Evolutionary conservation across 768 basidiomycete species (phyloP).

Genomic region (Leccinum obscurum): DNA sequence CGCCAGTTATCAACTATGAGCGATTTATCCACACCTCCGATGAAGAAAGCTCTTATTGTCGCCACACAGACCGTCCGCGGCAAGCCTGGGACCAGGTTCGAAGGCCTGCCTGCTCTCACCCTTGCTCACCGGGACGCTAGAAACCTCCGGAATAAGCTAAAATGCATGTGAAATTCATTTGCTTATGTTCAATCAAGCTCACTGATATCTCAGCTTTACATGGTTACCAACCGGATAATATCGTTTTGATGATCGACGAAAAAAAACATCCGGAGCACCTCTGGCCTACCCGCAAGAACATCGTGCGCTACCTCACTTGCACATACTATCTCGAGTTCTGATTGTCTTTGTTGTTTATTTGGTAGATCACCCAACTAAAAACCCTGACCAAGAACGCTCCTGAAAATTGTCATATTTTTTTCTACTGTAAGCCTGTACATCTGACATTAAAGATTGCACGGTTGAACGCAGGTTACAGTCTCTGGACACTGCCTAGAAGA

Average conservation of each 20-base stretch:
- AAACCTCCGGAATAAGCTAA: constrained; percentile 15
- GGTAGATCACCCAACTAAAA: constrained; percentile 38
- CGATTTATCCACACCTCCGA: not conserved
- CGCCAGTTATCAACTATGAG: not conserved
- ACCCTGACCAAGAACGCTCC: constrained; percentile 42
- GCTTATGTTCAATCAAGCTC: constrained; percentile 1
- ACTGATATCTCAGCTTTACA: constrained; percentile 31
- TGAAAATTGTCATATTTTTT: constrained; percentile 49
- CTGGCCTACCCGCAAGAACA: constrained; percentile 44
- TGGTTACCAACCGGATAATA: constrained; percentile 39
- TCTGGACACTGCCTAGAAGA: constrained; percentile 24
- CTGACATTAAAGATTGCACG: not conserved
- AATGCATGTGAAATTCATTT: constrained; percentile 5
- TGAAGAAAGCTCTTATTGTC: constrained; percentile 23
- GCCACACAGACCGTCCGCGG: constrained; percentile 13
- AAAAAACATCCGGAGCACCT: constrained; percentile 25
- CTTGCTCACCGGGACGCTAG: constrained; percentile 23
- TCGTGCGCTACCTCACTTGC: constrained; percentile 35
- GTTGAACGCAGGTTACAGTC: not conserved
- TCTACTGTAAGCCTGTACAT: constrained; percentile 46
- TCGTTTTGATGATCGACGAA: constrained; percentile 46
- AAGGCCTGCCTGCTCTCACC: constrained; percentile 5
- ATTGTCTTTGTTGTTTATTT: not conserved
- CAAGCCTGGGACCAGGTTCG: not conserved
- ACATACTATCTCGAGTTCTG: not conserved